Evolutionary conservation across 2,329 filamentous ascomycete genomes (phyloP).

Genomic region (Sordariomycetes sp.): DNA sequence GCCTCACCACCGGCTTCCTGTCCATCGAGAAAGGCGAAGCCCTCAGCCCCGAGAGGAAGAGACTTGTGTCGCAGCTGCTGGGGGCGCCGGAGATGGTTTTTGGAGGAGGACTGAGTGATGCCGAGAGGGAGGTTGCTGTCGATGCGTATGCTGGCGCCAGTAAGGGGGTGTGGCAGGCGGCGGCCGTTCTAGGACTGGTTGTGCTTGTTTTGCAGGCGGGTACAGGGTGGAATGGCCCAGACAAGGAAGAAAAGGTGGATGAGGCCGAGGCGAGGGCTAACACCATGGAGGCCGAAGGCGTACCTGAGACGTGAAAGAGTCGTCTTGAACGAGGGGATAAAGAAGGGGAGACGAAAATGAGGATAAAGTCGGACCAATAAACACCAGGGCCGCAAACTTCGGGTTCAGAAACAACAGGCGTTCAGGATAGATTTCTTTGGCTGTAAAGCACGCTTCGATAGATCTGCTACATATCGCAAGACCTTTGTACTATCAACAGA

Average conservation of each 20-base stretch:
- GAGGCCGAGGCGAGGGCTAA: conserved; percentile 14
- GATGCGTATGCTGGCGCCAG: conserved; percentile 36
- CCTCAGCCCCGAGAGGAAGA: conserved; percentile 21
- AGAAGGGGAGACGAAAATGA: too few species aligned
- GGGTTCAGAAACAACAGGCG: too few species aligned
- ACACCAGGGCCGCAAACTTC: too few species aligned
- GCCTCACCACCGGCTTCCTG: conserved; percentile 49
- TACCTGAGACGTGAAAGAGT: conserved; percentile 22
- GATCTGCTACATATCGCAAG: too few species aligned
- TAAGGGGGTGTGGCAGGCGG: conserved; percentile 35
- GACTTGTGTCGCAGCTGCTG: conserved; percentile 36
- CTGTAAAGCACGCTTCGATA: too few species aligned
- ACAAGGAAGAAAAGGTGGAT: conserved; percentile 45
- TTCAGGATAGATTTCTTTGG: too few species aligned
- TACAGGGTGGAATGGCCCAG: conserved; percentile 40
- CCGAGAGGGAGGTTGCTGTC: conserved; percentile 36
- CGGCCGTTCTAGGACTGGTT: conserved; percentile 30
- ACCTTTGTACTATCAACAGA: too few species aligned
- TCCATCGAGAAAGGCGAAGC: conserved; percentile 27
- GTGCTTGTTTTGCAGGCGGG: conserved; percentile 38
- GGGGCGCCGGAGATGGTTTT: conserved; percentile 43
- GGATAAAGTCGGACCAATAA: too few species aligned
- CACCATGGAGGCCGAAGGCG: conserved; percentile 18
- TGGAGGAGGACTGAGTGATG: conserved; percentile 25
- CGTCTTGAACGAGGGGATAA: too few species aligned